Base-by-base conservation (phyloP, 805 yeast species). In the Lachancea fermentati region DNA sequence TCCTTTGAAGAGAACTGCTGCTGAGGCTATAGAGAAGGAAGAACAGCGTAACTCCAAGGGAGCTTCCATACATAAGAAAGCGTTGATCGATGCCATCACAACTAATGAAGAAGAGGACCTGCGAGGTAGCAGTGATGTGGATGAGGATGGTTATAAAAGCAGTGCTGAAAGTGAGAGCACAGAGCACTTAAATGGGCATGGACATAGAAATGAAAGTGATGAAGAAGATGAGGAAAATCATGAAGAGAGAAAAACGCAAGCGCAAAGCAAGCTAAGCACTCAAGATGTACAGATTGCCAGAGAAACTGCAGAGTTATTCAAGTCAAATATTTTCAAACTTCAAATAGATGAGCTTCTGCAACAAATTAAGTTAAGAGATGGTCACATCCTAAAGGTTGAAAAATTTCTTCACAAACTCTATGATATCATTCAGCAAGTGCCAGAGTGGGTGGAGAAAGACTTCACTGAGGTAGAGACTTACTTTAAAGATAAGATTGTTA, bases 231-330 rank as follows among this genome's bases (percentile, higher is more conserved):
- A 50, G 22, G 50, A 41, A 19, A 43, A 42, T 6, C 53, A 46
- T 17, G 50, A 45, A 14, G 42, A 43, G 1, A 41, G 42, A 13
- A 41, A 50, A 22, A 37, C 39, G 24, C 19, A 28, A 7, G 29
- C 37, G 5, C 32, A 47, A 34, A 58, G 61, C 37, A 68, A 69
- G 48, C 53, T 78, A 17, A 67, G 84, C 0, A 79, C 93, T 0
- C 89, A 86, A 51, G 96, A 93, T 43, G 79, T 91, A 34, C 96
- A 91, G 53, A 74, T 84, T 2, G 96, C 96, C 0, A 75, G 95
- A 52, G 97, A 89, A 60, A 85, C 97, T 1, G 93, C 95, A 1
- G 97, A 89, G 60, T 67, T 91, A 34, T 93, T 89, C 77, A 87
- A 89, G 57, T 87, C 96, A 6, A 93, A 89, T 63, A 88, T 93